These are phyloP conservation scores for Acanthamoeba triangularis DNA, from an alignment of 208 protist species.

Conservation along the genomic window DNA sequence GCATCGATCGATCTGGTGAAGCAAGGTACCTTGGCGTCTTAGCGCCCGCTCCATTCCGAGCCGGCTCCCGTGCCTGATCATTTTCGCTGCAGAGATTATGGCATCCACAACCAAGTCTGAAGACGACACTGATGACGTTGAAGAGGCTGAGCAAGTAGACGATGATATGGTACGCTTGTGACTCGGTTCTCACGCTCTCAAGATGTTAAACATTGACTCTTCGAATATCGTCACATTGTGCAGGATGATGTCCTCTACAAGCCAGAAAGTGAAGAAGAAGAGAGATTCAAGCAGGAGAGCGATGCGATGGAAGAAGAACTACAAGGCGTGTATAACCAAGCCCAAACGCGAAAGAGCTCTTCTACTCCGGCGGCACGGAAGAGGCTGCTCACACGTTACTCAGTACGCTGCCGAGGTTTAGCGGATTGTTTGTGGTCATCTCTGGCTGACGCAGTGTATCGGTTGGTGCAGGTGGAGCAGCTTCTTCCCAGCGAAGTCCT, in stretches of 20 bases:
- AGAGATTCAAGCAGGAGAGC: neutral
- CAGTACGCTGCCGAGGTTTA: neutral
- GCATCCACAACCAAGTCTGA: neutral
- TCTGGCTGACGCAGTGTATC: neutral
- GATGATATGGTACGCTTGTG: neutral
- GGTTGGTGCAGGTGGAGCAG: neutral
- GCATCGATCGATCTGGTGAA: neutral
- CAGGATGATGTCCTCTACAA: slow-evolving; percentile 25
- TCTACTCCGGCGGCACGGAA: neutral
- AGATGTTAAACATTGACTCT: no score
- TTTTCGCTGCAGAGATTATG: neutral
- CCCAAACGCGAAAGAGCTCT: neutral
- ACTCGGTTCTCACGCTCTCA: no score
- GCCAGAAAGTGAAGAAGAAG: neutral
- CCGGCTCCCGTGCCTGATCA: neutral
- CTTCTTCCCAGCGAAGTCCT: slow-evolving; percentile 31
- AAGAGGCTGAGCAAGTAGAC: neutral
- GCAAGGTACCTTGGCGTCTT: neutral
- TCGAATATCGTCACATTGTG: neutral
- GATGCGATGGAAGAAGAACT: neutral
- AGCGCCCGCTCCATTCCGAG: no score
- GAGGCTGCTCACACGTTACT: slow-evolving; percentile 26
- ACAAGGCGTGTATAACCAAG: neutral
- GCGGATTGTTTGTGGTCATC: neutral
- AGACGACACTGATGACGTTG: slow-evolving; percentile 17